These are phyloP conservation scores for Schizophyllum commune DNA, from an alignment of 1,284 basidiomycete genomes.

Conservation along the genomic window DNA sequence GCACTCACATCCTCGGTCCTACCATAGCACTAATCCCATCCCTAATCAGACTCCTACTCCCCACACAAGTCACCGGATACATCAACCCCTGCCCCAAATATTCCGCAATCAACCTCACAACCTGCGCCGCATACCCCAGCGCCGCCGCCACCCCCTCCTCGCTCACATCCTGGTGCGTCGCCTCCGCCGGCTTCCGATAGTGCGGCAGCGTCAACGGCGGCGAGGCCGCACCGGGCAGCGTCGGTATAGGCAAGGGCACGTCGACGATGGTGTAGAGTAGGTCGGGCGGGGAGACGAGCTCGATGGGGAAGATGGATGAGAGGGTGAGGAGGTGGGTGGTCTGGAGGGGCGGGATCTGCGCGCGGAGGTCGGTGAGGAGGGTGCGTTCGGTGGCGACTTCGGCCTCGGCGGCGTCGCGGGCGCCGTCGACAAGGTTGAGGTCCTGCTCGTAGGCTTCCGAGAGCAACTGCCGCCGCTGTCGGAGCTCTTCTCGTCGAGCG, in stretches of 20 bases:
- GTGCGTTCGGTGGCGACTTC: constrained; percentile 36
- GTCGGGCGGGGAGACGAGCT: constrained; percentile 72
- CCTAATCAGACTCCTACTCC: constrained; percentile 80
- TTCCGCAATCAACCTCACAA: constrained; percentile 73
- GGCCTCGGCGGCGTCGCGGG: constrained; percentile 26
- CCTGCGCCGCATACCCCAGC: constrained; percentile 81
- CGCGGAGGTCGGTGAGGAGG: constrained; percentile 32
- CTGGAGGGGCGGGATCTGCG: constrained; percentile 47
- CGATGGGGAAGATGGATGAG: constrained; percentile 82
- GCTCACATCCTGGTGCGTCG: constrained; percentile 59
- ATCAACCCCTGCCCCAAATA: constrained; percentile 74
- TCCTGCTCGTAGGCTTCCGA: constrained; percentile 35
- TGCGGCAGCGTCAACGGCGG: constrained; percentile 66
- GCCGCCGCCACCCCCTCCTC: constrained; percentile 83
- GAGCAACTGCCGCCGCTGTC: constrained; percentile 41
- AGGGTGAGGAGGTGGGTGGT: constrained; percentile 71
- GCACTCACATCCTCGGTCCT: constrained; percentile 85
- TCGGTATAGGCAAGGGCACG: constrained; percentile 81
- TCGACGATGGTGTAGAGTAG: constrained; percentile 79
- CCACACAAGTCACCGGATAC: constrained; percentile 86
- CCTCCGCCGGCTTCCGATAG: not conserved
- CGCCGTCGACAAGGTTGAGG: constrained; percentile 17
- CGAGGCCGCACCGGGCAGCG: constrained; percentile 68
- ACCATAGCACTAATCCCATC: constrained; percentile 92
- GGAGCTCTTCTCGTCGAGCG: constrained; percentile 35